Evolutionary conservation across 1,284 basidiomycete genomes (phyloP), one percentile per base, ranked within the genome.

Genomic region (Cryptococcus sp.): DNA sequence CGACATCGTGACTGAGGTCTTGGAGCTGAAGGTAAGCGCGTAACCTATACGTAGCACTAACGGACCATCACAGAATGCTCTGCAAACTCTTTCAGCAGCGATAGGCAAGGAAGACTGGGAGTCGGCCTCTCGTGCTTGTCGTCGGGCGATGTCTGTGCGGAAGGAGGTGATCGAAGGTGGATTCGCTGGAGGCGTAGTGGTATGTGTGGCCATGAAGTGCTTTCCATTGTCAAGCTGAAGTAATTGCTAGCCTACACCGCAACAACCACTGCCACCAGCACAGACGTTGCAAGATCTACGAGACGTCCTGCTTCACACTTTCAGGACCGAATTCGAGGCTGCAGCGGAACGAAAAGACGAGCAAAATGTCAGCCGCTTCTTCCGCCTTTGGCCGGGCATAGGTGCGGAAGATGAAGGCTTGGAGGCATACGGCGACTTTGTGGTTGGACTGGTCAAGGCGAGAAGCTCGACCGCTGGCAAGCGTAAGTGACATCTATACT

Each of bases 101-200:
- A 93, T 98, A 41, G 89, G 91, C 41, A 83, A 82, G 57, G 85
- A 88, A 64, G 96, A 99, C 74, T 99, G 95, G 94, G 95, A 98
- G 74, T 86, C 90, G 16, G 95, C 95, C 1, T 88, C 92, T 0
- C 83, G 91, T 62, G 88, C 93, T 71, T 96, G 94, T 77, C 87
- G 90, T 19, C 82, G 91, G 35, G 95, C 93, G 1, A 93, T 94
- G 87, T 82, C 87, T 0, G 81, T 97, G 25, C 88, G 93, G 3
- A 72, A 81, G 5, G 85, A 87, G 42, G 87, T 99, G 27, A 85
- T 90, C 25, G 84, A 86, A 22, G 91, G 92, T 7, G 83, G 85
- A 2, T 99, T 98, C 73, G 91, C 95, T 1, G 90, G 89, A 68
- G 84, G 83, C 3, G 88, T 90, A 1, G 92, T 99, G 55, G 93